phyloP scores from a whole-genome alignment of 2,329 filamentous ascomycete genomes.

The Pyrenophora tritici-repentis region DNA sequence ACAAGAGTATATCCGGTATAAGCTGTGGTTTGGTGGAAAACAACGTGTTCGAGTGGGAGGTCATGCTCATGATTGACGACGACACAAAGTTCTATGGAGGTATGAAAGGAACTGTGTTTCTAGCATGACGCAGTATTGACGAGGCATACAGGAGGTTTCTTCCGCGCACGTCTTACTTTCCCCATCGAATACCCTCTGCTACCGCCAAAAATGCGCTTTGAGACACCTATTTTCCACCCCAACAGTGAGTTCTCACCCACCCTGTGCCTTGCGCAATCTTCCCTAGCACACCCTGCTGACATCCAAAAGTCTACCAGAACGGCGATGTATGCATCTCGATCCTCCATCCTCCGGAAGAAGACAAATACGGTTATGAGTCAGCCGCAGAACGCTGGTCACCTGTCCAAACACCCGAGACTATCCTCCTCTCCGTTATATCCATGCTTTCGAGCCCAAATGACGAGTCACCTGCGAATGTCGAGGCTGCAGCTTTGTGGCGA shows the following conservation, averaged over 20 bases:
- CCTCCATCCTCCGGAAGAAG: slow-evolving; percentile 92
- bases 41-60: slow-evolving; percentile 96
- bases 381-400: slow-evolving; percentile 95
- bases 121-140: slow-evolving; percentile 6
- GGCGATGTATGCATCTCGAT: slow-evolving; percentile 98
- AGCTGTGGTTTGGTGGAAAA: slow-evolving; percentile 86
- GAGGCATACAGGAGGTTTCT: slow-evolving; percentile 71
- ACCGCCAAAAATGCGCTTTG: slow-evolving; percentile 94
- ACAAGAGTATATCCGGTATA: slow-evolving; percentile 91
- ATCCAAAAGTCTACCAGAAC: slow-evolving; percentile 75
- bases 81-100: slow-evolving; percentile 93
- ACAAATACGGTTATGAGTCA: slow-evolving; percentile 97
- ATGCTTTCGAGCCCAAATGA: slow-evolving; percentile 98
- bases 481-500: slow-evolving; percentile 95
- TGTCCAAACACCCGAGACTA: slow-evolving; percentile 97
- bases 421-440: slow-evolving; percentile 94
- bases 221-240: slow-evolving; percentile 93
- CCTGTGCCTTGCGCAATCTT: background rate
- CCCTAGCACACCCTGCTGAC: slow-evolving; percentile 1
- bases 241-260: slow-evolving; percentile 68
- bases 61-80: slow-evolving; percentile 97
- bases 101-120: slow-evolving; percentile 47
- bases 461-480: slow-evolving; percentile 93
- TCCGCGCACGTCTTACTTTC: slow-evolving; percentile 92
- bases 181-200: slow-evolving; percentile 96